Percentiles rank a stretch among this genome's conserved stretches.
phyloP scores from a whole-genome alignment of 345 rosid species.

The Brassica incana region DNA sequence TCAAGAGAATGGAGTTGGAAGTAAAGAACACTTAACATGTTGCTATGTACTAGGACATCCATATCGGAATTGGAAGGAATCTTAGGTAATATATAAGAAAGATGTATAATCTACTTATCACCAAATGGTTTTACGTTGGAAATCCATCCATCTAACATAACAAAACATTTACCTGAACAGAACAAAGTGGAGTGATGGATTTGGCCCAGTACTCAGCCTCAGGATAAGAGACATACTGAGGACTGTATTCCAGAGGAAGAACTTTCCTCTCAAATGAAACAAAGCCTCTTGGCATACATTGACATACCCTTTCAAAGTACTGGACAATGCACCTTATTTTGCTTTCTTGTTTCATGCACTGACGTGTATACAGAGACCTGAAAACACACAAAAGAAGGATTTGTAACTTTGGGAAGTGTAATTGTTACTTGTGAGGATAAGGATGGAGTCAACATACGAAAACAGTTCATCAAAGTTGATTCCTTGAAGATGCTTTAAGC shows the following conservation, averaged over 20 bases:
- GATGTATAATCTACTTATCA: too few relatives aligned
- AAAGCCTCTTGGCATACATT: conserved; percentile 58
- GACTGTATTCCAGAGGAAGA: conserved; percentile 45
- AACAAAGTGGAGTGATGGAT: conserved; percentile 63
- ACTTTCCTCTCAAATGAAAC: conserved; percentile 86
- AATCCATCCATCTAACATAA: not conserved
- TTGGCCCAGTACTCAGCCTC: conserved; percentile 59
- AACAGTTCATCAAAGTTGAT: conserved; percentile 77
- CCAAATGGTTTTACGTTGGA: too few relatives aligned
- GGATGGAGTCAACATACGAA: conserved; percentile 51
- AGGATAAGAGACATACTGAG: conserved; percentile 49
- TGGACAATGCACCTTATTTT: conserved; percentile 66
- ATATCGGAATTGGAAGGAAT: not conserved
- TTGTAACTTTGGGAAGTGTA: not conserved
- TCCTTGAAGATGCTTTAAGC: conserved; percentile 54
- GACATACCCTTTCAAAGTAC: conserved; percentile 57
- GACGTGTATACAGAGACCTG: conserved; percentile 56
- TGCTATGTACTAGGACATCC: not conserved
- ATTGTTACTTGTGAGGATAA: not conserved
- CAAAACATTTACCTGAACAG: conserved; percentile 54
- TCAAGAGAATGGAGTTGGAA: not conserved
- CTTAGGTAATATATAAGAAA: not conserved
- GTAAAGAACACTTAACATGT: not conserved
- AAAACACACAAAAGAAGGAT: conserved; percentile 8
- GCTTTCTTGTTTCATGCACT: conserved; percentile 54